A percentile compares a stretch with the other conserved stretches of the same genome.
Conservation (phyloP, 768 basidiomycete genomes). For the Agaricus sinodeliciosus region DNA sequence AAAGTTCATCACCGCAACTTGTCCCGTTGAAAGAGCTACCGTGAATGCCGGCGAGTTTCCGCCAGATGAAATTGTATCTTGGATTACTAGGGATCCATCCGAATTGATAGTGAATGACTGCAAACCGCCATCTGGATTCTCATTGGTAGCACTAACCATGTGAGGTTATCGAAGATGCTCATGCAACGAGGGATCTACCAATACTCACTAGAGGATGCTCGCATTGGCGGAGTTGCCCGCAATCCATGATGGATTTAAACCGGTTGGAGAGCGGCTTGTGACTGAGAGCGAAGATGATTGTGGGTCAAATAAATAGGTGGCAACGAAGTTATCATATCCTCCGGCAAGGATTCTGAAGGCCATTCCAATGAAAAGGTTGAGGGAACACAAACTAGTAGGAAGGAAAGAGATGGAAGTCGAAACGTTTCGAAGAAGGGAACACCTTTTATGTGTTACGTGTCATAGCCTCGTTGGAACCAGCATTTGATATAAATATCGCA, state of each 20-base stretch:
- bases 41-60: slow-evolving; percentile 50
- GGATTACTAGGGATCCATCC: slow-evolving; percentile 34
- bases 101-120: slow-evolving; percentile 50
- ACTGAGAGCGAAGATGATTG: slow-evolving; percentile 7
- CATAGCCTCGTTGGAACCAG: too few species aligned
- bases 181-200: slow-evolving; percentile 24
- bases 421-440: too few species aligned
- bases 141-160: slow-evolving; percentile 55
- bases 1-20: slow-evolving; percentile 60
- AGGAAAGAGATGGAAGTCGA: too few species aligned
- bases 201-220: slow-evolving; percentile 12
- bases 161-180: slow-evolving; percentile 23
- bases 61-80: slow-evolving; percentile 41
- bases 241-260: slow-evolving; percentile 13
- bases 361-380: not conserved
- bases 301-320: slow-evolving; percentile 12
- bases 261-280: slow-evolving; percentile 10
- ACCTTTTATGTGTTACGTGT: too few species aligned
- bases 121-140: slow-evolving; percentile 36
- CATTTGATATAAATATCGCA: too few species aligned
- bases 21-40: slow-evolving; percentile 42
- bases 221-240: slow-evolving; percentile 9
- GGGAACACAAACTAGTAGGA: too few species aligned
- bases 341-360: slow-evolving; percentile 14
- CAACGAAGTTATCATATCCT: slow-evolving; percentile 13